Evolutionary conservation across 768 basidiomycete genomes (phyloP), one percentile per base, ranked within the genome.

Genomic region (Lactarius psammicola): DNA sequence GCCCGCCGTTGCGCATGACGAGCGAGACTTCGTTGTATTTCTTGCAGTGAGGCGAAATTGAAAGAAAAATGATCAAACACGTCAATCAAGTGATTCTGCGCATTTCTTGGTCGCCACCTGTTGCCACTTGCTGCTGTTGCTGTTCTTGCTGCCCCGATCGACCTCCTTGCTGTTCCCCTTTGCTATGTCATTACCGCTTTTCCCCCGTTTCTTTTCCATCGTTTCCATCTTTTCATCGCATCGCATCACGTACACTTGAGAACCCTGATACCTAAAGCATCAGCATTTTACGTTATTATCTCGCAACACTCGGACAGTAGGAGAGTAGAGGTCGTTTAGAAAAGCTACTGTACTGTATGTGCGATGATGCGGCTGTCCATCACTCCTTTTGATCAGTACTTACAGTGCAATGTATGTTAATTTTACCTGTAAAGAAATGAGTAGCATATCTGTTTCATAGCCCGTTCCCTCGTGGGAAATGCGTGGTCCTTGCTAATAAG

Each of bases 181-280:
- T 46, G 61, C 54, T 62, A 51, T 62, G 53, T 28, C 36, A 55
- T 18, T 10, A 13, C 20, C 34, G 0, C 34, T 36, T 60, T 30
- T 33, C 20, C 36, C 10, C 28, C 13, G 38, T 28, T 23, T 2
- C 31, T 18, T 42, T 11, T n/a, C 18, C 13, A 7, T 20, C 20
- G 18, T n/a, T 6, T 49, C 23, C 3, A 26, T n/a, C 18, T 2
- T 46, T n/a, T 44, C 60, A 53, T 51, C 49, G 40, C 42, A 26
- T 44, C 54, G 8, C 54, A 42, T 46, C 28, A 33, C 61, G 13
- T 44, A 34, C 42, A 56, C n/a, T 8, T 30, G 15, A 56, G 62
- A 23, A 63, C 55, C n/a, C 54, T 26, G 62, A 62, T 63, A 56
- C 63, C 26, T 63, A 17, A 38, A 42, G 40, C 46, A 63, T 42